Evolutionary conservation across 2,329 filamentous ascomycete genomes (phyloP).

Genomic region (Delphinella strobiligena): DNA sequence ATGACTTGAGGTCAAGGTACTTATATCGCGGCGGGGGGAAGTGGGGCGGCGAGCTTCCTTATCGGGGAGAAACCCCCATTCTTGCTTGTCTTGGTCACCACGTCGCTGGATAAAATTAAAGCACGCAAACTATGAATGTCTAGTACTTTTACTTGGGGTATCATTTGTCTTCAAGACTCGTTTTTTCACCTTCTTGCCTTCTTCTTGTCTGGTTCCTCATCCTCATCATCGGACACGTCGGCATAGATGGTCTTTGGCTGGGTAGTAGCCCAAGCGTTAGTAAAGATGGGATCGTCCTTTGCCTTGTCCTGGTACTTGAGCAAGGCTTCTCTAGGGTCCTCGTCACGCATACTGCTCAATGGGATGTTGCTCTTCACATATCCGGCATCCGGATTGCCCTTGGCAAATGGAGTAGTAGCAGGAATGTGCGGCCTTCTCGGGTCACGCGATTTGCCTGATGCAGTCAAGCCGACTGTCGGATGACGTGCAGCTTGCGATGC

Average conservation of each 20-base stretch:
- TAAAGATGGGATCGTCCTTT: slow-evolving; percentile 87
- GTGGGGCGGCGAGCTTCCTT: not conserved
- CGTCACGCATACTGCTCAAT: slow-evolving; percentile 83
- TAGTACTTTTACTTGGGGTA: too few species aligned
- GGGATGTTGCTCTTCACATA: slow-evolving; percentile 83
- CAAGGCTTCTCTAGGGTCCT: slow-evolving; percentile 87
- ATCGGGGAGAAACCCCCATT: not conserved
- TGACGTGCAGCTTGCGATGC: slow-evolving; percentile 46
- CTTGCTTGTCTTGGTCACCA: too few species aligned
- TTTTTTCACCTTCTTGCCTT: slow-evolving; percentile 16
- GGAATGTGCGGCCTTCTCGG: slow-evolving; percentile 78
- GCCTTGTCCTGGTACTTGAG: slow-evolving; percentile 91
- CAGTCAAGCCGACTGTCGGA: slow-evolving; percentile 62
- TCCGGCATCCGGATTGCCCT: slow-evolving; percentile 77
- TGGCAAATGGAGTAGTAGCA: slow-evolving; percentile 76
- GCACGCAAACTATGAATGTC: too few species aligned
- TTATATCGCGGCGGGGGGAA: not conserved
- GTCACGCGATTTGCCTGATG: slow-evolving; percentile 64
- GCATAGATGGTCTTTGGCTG: slow-evolving; percentile 89
- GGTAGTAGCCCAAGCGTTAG: slow-evolving; percentile 81
- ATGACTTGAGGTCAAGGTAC: not conserved
- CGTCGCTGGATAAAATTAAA: too few species aligned
- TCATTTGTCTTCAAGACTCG: not conserved
- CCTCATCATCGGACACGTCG: slow-evolving; percentile 76
- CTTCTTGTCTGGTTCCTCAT: slow-evolving; percentile 57